Percentiles rank a stretch among this genome's conserved stretches.
Conservation (phyloP, 345 rosid species). For the Eucalyptus coolabah region DNA sequence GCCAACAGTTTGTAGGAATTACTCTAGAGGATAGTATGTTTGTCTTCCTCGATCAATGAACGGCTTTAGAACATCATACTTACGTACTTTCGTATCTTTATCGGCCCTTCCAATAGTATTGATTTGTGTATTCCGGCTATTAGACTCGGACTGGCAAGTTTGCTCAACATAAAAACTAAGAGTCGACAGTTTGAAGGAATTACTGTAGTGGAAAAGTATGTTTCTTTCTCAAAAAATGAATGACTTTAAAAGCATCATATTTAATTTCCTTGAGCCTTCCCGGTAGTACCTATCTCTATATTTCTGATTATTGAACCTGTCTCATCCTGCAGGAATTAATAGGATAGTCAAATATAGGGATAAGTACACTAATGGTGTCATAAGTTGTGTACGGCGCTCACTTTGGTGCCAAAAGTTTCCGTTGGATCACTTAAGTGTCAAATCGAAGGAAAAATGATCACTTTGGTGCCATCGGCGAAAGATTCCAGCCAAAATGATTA, state of each 20-base stretch:
- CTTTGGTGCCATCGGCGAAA: too few relatives aligned
- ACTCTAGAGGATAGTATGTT: rapidly evolving
- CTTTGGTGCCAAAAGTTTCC: too few relatives aligned
- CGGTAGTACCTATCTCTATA: neutral
- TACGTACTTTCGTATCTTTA: neutral
- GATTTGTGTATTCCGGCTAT: neutral
- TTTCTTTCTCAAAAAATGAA: neutral
- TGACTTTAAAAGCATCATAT: neutral
- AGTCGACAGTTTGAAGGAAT: neutral
- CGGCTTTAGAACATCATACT: neutral
- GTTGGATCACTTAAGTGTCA: too few relatives aligned
- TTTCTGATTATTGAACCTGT: neutral
- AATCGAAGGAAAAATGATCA: too few relatives aligned
- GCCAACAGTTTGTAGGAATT: neutral
- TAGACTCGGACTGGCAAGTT: neutral
- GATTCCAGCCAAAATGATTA: too few relatives aligned
- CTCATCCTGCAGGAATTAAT: neutral
- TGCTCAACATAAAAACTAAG: neutral
- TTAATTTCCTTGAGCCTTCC: neutral
- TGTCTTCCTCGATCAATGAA: neutral
- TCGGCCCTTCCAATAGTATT: neutral
- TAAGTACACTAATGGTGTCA: too few relatives aligned
- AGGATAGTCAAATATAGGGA: neutral
- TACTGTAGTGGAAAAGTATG: neutral
- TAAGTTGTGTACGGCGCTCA: too few relatives aligned